phyloP scores from a whole-genome alignment of 192 early-diverging fungal species.

The Gryganskiella cystojenkinii region DNA sequence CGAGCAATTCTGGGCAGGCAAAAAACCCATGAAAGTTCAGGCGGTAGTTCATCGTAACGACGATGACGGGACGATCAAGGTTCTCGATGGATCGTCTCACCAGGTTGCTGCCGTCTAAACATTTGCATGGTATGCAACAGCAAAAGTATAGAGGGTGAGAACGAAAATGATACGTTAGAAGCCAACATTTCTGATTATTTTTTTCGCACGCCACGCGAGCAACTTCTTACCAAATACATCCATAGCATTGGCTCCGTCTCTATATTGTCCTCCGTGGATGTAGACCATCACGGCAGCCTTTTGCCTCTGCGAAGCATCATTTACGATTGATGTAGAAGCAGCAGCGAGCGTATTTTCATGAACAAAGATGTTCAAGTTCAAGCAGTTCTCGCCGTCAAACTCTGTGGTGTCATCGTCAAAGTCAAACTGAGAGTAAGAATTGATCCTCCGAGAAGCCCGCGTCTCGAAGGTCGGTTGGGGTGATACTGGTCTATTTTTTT shows the following conservation, averaged over 20 bases:
- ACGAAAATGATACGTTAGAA: background rate
- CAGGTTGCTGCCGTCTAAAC: conserved; percentile 23
- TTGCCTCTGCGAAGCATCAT: background rate
- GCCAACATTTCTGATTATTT: background rate
- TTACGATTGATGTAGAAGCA: background rate
- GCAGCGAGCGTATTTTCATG: conserved; percentile 19
- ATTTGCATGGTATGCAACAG: too few relatives aligned
- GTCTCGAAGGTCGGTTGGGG: conserved; percentile 5
- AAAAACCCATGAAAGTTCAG: conserved; percentile 60
- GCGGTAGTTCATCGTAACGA: conserved; percentile 64
- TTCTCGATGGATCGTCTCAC: conserved; percentile 18
- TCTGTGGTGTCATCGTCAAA: background rate
- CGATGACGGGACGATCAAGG: conserved; percentile 46
- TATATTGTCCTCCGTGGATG: conserved; percentile 31
- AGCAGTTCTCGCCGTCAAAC: conserved; percentile 23
- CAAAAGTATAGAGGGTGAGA: too few relatives aligned
- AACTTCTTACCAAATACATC: conserved; percentile 27
- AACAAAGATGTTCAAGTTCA: conserved; percentile 42
- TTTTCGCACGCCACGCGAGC: background rate
- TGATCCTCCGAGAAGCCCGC: background rate
- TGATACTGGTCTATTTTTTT: conserved; percentile 7
- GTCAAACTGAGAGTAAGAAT: conserved; percentile 2
- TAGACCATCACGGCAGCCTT: conserved; percentile 26
- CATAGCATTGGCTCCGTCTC: conserved; percentile 27
- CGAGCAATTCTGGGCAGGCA: conserved; percentile 29